Base-by-base conservation (phyloP, 2,329 filamentous ascomycete genomes). In the Arthrobotrys megalospora region DNA sequence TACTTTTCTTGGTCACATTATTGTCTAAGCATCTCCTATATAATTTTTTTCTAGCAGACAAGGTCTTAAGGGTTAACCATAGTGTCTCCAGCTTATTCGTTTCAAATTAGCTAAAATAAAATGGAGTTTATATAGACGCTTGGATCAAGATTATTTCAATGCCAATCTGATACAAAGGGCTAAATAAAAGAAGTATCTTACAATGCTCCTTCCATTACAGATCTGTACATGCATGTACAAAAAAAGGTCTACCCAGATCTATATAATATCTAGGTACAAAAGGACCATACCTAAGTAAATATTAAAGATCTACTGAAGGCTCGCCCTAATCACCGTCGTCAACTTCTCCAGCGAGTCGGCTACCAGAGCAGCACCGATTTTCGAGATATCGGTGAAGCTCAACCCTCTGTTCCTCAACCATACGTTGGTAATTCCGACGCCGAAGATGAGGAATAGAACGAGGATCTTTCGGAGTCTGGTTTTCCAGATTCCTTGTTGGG, bases 401-500 rank as follows among this genome's bases (percentile, higher is more conserved):
- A 72, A 11, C 2, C 75, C 75, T 19, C 24, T 50, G 5, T 63
- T 72, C 28, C 47, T 50, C 21, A 78, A 32, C 45, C 66, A 55
- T 0, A 72, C 0, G 19, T 64, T 62, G 8, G 62, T 24, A n/a
- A 24, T 45, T 0, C 75, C 62, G 19, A 52, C 16, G 14, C 75
- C 67, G 60, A 78, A 78, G 28, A 78, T 72, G 0, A 72, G 36
- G 41, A 78, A 63, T 24, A 78, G 12, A 6, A 64, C 52, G 10
- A 78, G 67, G 7, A 78, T 45, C 43, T 64, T 71, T 34, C 62
- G 52, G 21, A 78, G n/a, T 21, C 63, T 62, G 16, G 60, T 48
- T n/a, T 64, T 78, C 62, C 52, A 68, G 43, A 78, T 64, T 3
- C 75, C 75, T 43, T 68, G 62, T 8, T 63, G 38, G 14, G 75